A percentile compares a stretch with the other conserved stretches of the same genome.
These are phyloP conservation scores for Ustilago sp. DNA, from an alignment of 1,284 basidiomycete genomes.

Conservation along the genomic window DNA sequence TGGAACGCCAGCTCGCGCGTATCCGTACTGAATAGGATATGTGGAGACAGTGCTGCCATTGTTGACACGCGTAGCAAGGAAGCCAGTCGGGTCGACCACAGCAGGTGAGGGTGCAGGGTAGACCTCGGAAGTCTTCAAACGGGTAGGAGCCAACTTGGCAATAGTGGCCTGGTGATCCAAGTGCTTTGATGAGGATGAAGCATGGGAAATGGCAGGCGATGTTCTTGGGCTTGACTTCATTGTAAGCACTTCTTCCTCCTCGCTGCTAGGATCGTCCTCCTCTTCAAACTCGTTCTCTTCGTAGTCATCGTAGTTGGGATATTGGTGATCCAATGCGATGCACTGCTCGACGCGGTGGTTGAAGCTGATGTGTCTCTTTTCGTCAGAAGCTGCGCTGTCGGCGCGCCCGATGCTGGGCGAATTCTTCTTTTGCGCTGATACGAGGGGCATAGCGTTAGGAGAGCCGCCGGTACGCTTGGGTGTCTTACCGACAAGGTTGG, in stretches of 20 bases:
- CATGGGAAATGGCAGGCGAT: constrained; percentile 48
- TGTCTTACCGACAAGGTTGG: constrained; percentile 48
- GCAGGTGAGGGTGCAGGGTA: constrained; percentile 71
- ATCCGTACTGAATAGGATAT: constrained; percentile 45
- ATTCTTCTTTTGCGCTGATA: constrained; percentile 42
- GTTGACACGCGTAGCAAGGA: constrained; percentile 47
- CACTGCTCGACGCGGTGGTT: constrained; percentile 98
- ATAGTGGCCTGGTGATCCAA: constrained; percentile 72
- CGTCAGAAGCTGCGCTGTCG: constrained; percentile 41
- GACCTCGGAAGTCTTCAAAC: constrained; percentile 80
- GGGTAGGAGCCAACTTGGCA: constrained; percentile 91
- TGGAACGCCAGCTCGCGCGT: constrained; percentile 39
- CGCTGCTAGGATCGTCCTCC: constrained; percentile 72
- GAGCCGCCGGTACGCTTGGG: constrained; percentile 45
- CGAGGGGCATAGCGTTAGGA: constrained; percentile 38
- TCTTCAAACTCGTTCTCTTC: constrained; percentile 70
- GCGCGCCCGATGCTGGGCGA: constrained; percentile 32
- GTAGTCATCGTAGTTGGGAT: constrained; percentile 57
- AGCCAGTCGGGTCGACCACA: constrained; percentile 75
- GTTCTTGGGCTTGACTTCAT: constrained; percentile 59
- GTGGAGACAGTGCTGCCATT: constrained; percentile 45
- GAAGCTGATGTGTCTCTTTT: constrained; percentile 89
- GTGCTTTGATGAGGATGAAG: constrained; percentile 36
- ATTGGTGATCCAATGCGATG: constrained; percentile 80
- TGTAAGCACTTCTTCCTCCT: constrained; percentile 72